Conservation (phyloP, 257 asterid genomes). For the Catharanthus roseus region DNA sequence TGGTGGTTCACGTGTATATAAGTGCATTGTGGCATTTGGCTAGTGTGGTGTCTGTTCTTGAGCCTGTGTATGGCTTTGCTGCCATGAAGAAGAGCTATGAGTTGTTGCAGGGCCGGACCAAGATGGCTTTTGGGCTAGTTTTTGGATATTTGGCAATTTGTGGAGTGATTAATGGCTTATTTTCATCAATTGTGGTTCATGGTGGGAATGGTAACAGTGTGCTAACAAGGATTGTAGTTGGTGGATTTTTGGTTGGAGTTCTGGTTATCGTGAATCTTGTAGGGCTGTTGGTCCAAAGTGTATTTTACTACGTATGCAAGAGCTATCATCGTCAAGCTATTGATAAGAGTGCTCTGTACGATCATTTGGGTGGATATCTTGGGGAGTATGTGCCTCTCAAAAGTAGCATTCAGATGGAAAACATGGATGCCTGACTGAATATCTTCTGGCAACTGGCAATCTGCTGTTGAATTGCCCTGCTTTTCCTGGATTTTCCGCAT, state of each 20-base stretch:
- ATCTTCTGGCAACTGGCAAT: conserved; percentile 12
- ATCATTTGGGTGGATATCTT: conserved; percentile 95
- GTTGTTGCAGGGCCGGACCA: conserved; percentile 53
- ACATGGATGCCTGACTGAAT: conserved; percentile 49
- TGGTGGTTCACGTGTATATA: conserved; percentile 77
- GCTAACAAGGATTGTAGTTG: conserved; percentile 59
- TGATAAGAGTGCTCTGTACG: conserved; percentile 75
- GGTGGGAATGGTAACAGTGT: conserved; percentile 68
- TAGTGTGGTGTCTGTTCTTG: conserved; percentile 84
- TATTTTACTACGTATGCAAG: conserved; percentile 92
- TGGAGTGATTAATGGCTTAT: conserved; percentile 54
- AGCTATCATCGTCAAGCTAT: conserved; percentile 88
- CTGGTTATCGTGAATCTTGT: conserved; percentile 79
- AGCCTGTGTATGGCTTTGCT: conserved; percentile 60
- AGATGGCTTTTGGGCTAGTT: conserved; percentile 59
- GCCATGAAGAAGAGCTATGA: conserved; percentile 79
- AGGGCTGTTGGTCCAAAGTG: conserved; percentile 89
- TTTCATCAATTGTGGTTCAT: conserved; percentile 70
- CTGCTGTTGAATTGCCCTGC: conserved; percentile 12
- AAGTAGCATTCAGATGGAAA: conserved; percentile 95
- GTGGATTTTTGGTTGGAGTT: conserved; percentile 85
- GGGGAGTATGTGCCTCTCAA: conserved; percentile 96
- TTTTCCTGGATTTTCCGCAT: conserved; percentile 3
- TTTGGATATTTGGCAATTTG: conserved; percentile 60
- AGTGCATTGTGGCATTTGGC: conserved; percentile 95